phyloP scores from a whole-genome alignment of 2,329 filamentous ascomycete species.

The Phaeosphaeria sp. region DNA sequence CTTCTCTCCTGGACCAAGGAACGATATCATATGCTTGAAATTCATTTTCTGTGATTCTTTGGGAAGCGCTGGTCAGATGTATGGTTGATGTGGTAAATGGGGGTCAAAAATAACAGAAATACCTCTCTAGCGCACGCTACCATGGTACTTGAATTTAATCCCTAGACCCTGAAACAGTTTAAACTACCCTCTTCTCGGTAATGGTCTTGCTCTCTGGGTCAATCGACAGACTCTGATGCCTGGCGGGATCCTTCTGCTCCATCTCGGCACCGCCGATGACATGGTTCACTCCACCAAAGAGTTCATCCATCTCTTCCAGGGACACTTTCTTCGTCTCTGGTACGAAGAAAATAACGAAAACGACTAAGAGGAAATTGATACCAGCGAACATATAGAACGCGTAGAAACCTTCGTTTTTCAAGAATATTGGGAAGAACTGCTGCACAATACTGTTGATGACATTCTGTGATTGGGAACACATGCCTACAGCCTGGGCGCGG shows the following conservation, averaged over 20 bases:
- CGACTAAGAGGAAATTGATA: conserved; percentile 50
- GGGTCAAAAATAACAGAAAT: background rate
- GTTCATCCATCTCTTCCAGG: conserved; percentile 63
- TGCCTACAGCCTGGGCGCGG: conserved; percentile 73
- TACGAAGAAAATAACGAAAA: conserved; percentile 52
- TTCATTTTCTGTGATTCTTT: background rate
- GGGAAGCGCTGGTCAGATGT: background rate
- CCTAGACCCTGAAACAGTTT: background rate
- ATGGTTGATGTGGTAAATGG: background rate
- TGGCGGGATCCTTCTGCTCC: conserved; percentile 46
- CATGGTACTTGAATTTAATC: background rate
- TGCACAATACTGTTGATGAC: conserved; percentile 72
- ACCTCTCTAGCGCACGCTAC: background rate
- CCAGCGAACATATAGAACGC: conserved; percentile 64
- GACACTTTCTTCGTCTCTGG: conserved; percentile 54
- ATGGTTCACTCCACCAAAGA: conserved; percentile 65
- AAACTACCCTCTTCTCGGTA: conserved; percentile 15
- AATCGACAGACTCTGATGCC: conserved; percentile 27
- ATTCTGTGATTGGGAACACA: conserved; percentile 64
- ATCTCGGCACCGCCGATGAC: conserved; percentile 61
- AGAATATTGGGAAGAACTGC: conserved; percentile 73
- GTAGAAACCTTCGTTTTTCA: conserved; percentile 64
- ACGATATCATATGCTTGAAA: background rate
- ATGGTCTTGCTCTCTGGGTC: conserved; percentile 28
- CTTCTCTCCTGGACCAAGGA: background rate